Conservation (phyloP, 2,329 filamentous ascomycete genomes). For the Aspergillus ochraceoroseus region DNA sequence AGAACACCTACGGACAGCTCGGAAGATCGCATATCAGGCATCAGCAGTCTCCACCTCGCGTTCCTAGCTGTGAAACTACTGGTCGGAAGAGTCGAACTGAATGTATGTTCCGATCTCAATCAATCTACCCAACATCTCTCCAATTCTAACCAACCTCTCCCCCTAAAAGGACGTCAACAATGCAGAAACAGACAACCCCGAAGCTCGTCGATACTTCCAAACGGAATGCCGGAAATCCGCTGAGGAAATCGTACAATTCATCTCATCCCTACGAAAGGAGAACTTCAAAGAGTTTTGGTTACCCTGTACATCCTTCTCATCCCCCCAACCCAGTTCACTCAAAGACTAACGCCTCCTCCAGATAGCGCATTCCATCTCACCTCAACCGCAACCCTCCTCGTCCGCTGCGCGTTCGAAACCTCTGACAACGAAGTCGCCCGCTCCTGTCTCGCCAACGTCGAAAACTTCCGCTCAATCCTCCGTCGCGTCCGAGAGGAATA, state of each 20-base stretch:
- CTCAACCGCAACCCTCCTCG: slow-evolving; percentile 50
- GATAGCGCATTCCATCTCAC: slow-evolving; percentile 52
- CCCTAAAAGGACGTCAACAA: slow-evolving; percentile 41
- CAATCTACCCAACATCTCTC: background rate
- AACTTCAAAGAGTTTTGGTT: slow-evolving; percentile 54
- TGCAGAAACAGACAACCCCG: slow-evolving; percentile 42
- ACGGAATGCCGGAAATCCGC: slow-evolving; percentile 44
- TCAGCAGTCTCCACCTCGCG: slow-evolving; percentile 44
- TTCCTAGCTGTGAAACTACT: slow-evolving; percentile 47
- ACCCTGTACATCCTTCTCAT: slow-evolving; percentile 33
- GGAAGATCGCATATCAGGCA: slow-evolving; percentile 37
- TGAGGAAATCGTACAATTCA: slow-evolving; percentile 48
- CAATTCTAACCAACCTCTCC: slow-evolving; percentile 5
- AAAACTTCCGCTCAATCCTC: slow-evolving; percentile 47
- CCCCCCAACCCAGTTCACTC: background rate
- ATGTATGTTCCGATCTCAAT: slow-evolving; percentile 32
- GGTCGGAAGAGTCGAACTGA: slow-evolving; percentile 45
- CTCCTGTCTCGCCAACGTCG: slow-evolving; percentile 46
- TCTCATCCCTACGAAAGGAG: slow-evolving; percentile 43
- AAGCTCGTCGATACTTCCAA: slow-evolving; percentile 48
- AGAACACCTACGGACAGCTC: slow-evolving; percentile 32
- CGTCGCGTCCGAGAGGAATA: slow-evolving; percentile 47
- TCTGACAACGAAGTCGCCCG: slow-evolving; percentile 45
- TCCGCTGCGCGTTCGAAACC: slow-evolving; percentile 51
- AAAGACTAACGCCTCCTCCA: slow-evolving; percentile 16